These are phyloP conservation scores for Coelastrella sp. DNA, from an alignment of 139 green algal species.

Conservation along the genomic window DNA sequence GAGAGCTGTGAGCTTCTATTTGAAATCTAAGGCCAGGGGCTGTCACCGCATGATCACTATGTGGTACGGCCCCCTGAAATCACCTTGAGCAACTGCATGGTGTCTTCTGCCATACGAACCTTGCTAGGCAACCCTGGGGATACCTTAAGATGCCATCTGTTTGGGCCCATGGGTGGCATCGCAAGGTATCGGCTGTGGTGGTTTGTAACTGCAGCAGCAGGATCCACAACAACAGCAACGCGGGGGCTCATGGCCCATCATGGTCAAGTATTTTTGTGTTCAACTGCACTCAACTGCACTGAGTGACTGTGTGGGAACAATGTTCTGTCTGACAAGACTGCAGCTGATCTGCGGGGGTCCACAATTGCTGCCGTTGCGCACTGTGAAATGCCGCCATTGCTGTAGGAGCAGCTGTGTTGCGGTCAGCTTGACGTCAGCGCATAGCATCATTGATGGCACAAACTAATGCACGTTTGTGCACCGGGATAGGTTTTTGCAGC, in stretches of 20 bases:
- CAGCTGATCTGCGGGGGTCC: slow-evolving; percentile 26
- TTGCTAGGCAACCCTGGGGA: slow-evolving; percentile 96
- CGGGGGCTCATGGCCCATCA: neutral
- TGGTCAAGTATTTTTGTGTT: too few relatives aligned
- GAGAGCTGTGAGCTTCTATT: too few relatives aligned
- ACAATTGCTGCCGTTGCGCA: neutral
- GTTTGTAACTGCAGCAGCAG: slow-evolving; percentile 46
- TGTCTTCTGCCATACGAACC: slow-evolving; percentile 99
- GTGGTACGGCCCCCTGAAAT: neutral
- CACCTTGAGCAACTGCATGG: slow-evolving; percentile 91
- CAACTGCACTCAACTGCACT: too few relatives aligned
- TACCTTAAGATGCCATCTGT: too few relatives aligned
- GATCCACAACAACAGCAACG: neutral
- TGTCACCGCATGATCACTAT: too few relatives aligned
- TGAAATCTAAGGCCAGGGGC: too few relatives aligned
- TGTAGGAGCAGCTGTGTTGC: slow-evolving; percentile 6
- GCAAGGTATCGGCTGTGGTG: slow-evolving; percentile 50
- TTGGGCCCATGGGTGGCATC: slow-evolving; percentile 71
- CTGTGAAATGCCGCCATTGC: neutral
- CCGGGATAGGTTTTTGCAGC: neutral
- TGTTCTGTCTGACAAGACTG: slow-evolving; percentile 51
- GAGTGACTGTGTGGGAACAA: slow-evolving; percentile 39
- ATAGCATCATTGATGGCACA: neutral
- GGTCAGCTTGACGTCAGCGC: neutral
- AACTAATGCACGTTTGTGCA: neutral